Conservation (phyloP, 2,329 filamentous ascomycete genomes). For the Hypoxylon sp. region DNA sequence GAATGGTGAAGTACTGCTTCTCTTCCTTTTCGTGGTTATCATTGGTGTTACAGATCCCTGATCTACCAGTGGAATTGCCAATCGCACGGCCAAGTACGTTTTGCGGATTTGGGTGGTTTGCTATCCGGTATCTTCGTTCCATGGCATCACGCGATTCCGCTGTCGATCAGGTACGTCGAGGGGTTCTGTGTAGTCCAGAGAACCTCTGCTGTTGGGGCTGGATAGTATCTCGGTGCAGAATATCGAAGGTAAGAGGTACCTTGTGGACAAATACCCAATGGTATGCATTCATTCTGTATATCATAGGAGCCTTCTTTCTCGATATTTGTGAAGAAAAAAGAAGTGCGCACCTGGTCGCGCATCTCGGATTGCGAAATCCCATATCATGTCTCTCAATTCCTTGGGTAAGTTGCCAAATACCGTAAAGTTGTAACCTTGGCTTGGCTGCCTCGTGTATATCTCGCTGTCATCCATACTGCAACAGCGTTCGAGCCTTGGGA, state of each 20-base stretch:
- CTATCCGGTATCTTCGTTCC: slow-evolving; percentile 1
- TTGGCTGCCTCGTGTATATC: background rate
- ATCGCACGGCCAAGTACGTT: background rate
- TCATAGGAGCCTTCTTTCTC: background rate
- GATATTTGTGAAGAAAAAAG: background rate
- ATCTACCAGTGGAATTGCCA: background rate
- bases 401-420: slow-evolving; percentile 6
- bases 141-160: slow-evolving; percentile 15
- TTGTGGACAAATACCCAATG: background rate
- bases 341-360: slow-evolving; percentile 5
- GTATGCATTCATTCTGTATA: background rate
- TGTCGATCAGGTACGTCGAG: slow-evolving; percentile 4
- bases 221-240: background rate
- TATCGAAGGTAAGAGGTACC: background rate
- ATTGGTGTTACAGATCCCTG: background rate
- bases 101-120: background rate
- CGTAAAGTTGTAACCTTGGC: background rate
- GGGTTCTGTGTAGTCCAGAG: background rate
- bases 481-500: background rate
- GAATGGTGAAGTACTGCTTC: slow-evolving; percentile 1
- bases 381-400: slow-evolving; percentile 20
- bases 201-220: background rate
- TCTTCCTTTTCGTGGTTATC: background rate
- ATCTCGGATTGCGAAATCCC: slow-evolving; percentile 6
- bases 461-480: slow-evolving; percentile 9